Percentiles rank a stretch among this genome's conserved stretches.
These are phyloP conservation scores for Glarea lozoyensis DNA, from an alignment of 495 filamentous ascomycete species.

Conservation along the genomic window DNA sequence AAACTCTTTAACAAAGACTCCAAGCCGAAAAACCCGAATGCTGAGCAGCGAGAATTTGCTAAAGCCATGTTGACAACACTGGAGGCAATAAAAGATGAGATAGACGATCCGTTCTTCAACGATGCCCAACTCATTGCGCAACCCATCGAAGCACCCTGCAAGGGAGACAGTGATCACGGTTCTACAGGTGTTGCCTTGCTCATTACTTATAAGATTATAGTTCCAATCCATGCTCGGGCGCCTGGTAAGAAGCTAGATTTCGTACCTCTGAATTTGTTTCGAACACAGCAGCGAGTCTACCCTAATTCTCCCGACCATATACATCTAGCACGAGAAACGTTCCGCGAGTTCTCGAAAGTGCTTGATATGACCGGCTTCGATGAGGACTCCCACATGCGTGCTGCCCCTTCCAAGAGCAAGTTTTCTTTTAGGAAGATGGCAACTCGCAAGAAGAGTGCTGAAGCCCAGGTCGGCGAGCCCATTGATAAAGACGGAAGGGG, in stretches of 20 bases:
- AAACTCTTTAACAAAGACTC: slow-evolving; percentile 9
- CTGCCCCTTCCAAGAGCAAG: no score
- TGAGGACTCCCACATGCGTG: no score
- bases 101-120: slow-evolving; percentile 33
- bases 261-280: slow-evolving; percentile 39
- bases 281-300: slow-evolving; percentile 36
- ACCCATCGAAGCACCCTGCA: slow-evolving; percentile 32
- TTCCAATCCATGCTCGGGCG: slow-evolving; percentile 32
- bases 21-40: not conserved
- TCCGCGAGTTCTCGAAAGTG: slow-evolving; percentile 41
- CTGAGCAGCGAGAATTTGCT: slow-evolving; percentile 29
- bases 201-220: slow-evolving; percentile 33
- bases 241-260: slow-evolving; percentile 30
- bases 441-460: not conserved
- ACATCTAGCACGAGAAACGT: slow-evolving; percentile 33
- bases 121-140: slow-evolving; percentile 31
- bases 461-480: not conserved
- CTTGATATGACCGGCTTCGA: no score
- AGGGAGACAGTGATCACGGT: slow-evolving; percentile 11
- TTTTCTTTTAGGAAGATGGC: not conserved
- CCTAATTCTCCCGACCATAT: slow-evolving; percentile 32
- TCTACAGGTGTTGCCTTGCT: slow-evolving; percentile 26
- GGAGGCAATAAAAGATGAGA: slow-evolving; percentile 27
- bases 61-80: slow-evolving; percentile 27
- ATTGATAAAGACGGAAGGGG: not conserved